Evolutionary conservation across 108 stramenopile genomes (phyloP).

Genomic region (Seminavis robusta): DNA sequence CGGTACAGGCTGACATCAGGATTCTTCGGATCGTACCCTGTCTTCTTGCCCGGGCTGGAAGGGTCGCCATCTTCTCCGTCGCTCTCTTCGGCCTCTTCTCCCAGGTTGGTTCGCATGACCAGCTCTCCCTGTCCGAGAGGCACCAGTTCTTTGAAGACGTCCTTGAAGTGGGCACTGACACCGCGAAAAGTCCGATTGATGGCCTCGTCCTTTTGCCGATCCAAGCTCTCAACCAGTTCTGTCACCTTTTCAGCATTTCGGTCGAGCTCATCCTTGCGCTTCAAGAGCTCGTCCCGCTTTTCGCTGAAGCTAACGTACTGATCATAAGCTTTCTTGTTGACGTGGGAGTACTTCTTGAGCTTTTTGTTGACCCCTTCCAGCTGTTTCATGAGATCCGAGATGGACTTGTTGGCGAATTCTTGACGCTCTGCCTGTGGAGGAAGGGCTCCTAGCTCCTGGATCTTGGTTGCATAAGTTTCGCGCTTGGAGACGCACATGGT

Average conservation of each 20-base stretch:
- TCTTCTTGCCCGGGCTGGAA: conserved; percentile 18
- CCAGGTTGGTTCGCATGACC: conserved; percentile 85
- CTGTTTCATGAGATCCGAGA: conserved; percentile 73
- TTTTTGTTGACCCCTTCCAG: conserved; percentile 89
- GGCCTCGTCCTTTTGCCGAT: conserved; percentile 98
- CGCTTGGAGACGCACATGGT: conserved; percentile 83
- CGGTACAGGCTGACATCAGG: conserved; percentile 84
- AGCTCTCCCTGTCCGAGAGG: conserved; percentile 94
- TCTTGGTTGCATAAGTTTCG: conserved; percentile 85
- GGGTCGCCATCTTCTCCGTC: conserved; percentile 34
- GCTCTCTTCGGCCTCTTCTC: conserved; percentile 56
- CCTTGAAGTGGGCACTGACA: conserved; percentile 94
- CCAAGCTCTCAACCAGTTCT: conserved; percentile 91
- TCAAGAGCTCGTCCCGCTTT: conserved; percentile 87
- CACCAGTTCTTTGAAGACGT: conserved; percentile 97
- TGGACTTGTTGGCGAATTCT: conserved; percentile 62
- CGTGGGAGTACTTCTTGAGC: conserved; percentile 94
- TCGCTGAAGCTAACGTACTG: conserved; percentile 98
- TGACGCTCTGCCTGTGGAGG: conserved; percentile 82
- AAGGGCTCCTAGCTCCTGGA: conserved; percentile 90
- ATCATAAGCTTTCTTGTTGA: conserved; percentile 99
- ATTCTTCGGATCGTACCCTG: conserved; percentile 32
- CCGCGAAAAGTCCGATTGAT: conserved; percentile 97
- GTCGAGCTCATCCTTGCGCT: conserved; percentile 91
- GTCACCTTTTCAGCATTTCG: conserved; percentile 87